Conservation (phyloP, 73 alveolate genomes). For the Symbiodinium natans region DNA sequence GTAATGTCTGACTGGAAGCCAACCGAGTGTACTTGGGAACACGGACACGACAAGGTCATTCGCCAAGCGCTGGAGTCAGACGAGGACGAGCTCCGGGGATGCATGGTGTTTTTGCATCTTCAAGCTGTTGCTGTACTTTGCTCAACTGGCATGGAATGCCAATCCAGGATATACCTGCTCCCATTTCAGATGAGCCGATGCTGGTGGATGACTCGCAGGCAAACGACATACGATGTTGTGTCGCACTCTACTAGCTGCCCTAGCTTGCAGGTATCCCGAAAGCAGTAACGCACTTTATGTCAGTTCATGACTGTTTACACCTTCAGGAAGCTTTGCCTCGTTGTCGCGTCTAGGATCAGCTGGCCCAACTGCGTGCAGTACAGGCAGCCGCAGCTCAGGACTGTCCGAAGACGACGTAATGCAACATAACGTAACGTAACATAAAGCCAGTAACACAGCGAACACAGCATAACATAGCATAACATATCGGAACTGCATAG, state of each 20-base stretch:
- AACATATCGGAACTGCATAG: too few species aligned
- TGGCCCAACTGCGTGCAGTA: neutral
- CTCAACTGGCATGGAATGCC: neutral
- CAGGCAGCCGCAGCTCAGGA: conserved; percentile 29
- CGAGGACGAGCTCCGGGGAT: neutral
- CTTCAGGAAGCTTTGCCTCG: neutral
- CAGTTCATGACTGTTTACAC: too few species aligned
- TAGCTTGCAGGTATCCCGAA: too few species aligned
- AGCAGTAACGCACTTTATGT: too few species aligned
- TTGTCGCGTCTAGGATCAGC: neutral
- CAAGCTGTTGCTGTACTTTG: neutral
- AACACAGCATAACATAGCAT: too few species aligned
- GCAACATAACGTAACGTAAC: too few species aligned
- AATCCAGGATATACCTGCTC: neutral
- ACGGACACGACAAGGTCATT: neutral
- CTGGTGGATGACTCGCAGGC: neutral
- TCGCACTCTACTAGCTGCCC: neutral
- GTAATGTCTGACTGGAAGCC: too few species aligned
- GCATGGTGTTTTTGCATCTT: neutral
- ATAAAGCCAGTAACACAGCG: too few species aligned
- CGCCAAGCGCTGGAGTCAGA: neutral
- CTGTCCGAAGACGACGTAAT: neutral
- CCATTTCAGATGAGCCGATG: neutral
- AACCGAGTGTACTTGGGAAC: neutral
- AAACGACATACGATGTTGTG: neutral